These are phyloP conservation scores for Elaeis guineensis DNA, from an alignment of 176 grass and related monocot genomes.

Conservation along the genomic window DNA sequence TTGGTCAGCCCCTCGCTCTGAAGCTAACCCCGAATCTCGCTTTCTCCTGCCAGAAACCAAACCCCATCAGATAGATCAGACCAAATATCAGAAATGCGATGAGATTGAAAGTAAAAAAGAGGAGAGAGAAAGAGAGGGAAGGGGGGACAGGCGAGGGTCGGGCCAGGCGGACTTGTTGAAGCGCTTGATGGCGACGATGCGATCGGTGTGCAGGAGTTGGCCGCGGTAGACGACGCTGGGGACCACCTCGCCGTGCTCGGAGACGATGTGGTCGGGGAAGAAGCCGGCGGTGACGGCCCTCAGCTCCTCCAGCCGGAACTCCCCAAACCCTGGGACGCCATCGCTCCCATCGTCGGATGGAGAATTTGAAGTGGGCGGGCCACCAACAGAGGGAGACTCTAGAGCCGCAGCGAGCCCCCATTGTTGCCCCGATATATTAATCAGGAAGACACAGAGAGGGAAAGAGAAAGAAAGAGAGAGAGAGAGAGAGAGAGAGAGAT, in stretches of 20 bases:
- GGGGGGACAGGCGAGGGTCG: constrained; percentile 23
- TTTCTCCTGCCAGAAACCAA: constrained; percentile 27
- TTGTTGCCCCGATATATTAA: too few species aligned
- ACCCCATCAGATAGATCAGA: too few species aligned
- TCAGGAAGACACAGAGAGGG: too few species aligned
- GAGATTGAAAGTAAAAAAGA: background rate
- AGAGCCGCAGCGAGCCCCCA: too few species aligned
- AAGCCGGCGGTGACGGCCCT: constrained; percentile 37
- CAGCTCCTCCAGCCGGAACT: constrained; percentile 33
- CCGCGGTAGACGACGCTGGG: constrained; percentile 50
- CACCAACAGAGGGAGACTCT: too few species aligned
- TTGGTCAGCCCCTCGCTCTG: constrained; percentile 33
- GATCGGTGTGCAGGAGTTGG: constrained; percentile 19
- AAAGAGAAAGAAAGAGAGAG: too few species aligned
- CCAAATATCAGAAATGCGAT: too few species aligned
- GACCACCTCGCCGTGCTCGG: constrained; percentile 41
- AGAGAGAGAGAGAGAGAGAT: too few species aligned
- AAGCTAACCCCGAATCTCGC: constrained; percentile 24
- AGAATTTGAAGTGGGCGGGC: too few species aligned
- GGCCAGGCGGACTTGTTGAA: constrained; percentile 38
- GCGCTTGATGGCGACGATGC: constrained; percentile 39
- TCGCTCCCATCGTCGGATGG: background rate
- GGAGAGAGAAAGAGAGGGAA: background rate
- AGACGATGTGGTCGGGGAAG: constrained; percentile 31
- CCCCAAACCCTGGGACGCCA: constrained; percentile 20